Evolutionary conservation across 1,139 yeast genomes (phyloP), one percentile per base, ranked within the genome.

Genomic region (Trichomonascaceae sp.): DNA sequence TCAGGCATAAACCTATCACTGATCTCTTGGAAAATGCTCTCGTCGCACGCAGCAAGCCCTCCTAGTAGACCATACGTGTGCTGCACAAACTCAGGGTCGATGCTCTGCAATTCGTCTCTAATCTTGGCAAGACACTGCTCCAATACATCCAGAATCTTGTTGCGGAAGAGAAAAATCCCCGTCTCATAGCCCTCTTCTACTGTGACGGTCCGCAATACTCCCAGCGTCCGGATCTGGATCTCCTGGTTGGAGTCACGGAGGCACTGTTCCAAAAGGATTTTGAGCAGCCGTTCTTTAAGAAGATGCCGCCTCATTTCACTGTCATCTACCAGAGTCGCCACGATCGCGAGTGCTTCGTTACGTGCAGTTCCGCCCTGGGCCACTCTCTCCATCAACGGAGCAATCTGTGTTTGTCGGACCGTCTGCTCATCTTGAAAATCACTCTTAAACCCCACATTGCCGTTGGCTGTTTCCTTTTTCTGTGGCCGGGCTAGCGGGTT

Each of bases 131-230:
- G 56, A 2, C 75, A 69, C 4, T 52, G 47, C 32, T 66, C 69
- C 26, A 85, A 62, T 14, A 70, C 57, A 0, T 69, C 62, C 77
- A 93, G 75, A 32, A 89, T 71, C 40, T 79, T 74, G 17, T 75
- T 74, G 53, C 96, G 70, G 81, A 93, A 79, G 37, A 80, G 56
- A 52, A 71, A 73, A 20, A 71, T 69, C 26, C 85, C 73, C 18
- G 82, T 69, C 42, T 82, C 93, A 46, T 82, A 76, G n/a, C 95
- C 97, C 57, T 84, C 93, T 51, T 84, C 93, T 33, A 82, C 65
- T 3, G 78, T 76, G 35, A 87, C 51, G 51, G 81, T 84, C 51
- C 95, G 69, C 43, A 89, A 59, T 33, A 87, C 62, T 1, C 94
- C 96, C 50, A 71, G 78, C 0, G 87, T 67, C 46, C 80, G 93